Conservation (phyloP, 345 rosid genomes). For the Corchorus olitorius region DNA sequence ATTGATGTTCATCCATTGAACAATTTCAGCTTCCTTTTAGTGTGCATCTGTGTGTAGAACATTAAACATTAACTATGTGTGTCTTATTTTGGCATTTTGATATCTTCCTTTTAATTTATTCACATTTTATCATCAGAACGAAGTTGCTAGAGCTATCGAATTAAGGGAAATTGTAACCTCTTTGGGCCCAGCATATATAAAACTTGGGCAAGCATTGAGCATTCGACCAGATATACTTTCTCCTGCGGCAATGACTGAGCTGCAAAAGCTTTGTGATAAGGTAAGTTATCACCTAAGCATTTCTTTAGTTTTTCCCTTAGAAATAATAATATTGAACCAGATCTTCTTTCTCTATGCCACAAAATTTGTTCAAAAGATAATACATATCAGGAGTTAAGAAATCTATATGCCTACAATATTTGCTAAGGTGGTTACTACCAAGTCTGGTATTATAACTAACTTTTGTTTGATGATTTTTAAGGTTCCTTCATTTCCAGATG, state of each 20-base stretch:
- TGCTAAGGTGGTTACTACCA: neutral
- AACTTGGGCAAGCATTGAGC: slow-evolving; percentile 98
- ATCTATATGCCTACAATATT: neutral
- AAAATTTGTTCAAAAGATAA: neutral
- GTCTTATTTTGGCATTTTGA: neutral
- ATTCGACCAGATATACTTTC: slow-evolving; percentile 97
- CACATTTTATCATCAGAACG: slow-evolving; percentile 60
- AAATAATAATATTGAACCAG: neutral
- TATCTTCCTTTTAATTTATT: slow-evolving; percentile 16
- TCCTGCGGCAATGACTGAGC: slow-evolving; percentile 89
- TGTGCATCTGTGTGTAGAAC: neutral
- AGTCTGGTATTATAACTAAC: slow-evolving; percentile 21
- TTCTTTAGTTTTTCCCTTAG: neutral
- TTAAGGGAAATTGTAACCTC: slow-evolving; percentile 95
- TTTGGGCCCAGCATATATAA: slow-evolving; percentile 96
- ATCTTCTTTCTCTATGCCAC: neutral
- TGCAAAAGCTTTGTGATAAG: slow-evolving; percentile 99
- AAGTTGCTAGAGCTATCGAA: slow-evolving; percentile 95
- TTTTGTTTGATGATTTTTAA: slow-evolving; percentile 45
- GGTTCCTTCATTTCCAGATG: slow-evolving; percentile 99
- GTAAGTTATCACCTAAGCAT: slow-evolving; percentile 32
- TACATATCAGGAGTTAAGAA: slow-evolving; percentile 13
- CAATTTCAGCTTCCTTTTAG: neutral
- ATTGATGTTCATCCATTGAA: neutral
- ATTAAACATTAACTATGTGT: neutral